A percentile compares a stretch with the other conserved stretches of the same genome.
These are phyloP conservation scores for Cryptococcus deneoformans DNA, from an alignment of 1,284 basidiomycete genomes.

Conservation along the genomic window DNA sequence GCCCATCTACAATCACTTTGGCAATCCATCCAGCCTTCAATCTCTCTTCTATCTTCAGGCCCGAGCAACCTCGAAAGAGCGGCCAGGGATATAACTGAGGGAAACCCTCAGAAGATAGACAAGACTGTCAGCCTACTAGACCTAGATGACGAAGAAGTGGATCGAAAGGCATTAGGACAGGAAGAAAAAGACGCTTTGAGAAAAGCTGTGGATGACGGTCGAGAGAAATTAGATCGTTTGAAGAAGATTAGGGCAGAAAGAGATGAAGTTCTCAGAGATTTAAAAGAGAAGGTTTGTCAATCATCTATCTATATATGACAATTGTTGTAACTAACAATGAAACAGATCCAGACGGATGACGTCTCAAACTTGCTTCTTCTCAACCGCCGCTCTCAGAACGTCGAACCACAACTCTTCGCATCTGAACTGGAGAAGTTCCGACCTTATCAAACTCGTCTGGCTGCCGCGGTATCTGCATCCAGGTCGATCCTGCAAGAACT, in stretches of 20 bases:
- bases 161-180: slow-evolving; percentile 37
- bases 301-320: not conserved
- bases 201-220: slow-evolving; percentile 68
- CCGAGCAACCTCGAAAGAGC: slow-evolving; percentile 58
- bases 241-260: slow-evolving; percentile 83
- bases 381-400: slow-evolving; percentile 78
- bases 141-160: slow-evolving; percentile 63
- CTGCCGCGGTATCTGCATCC: slow-evolving; percentile 73
- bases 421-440: slow-evolving; percentile 93
- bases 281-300: slow-evolving; percentile 65
- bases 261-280: slow-evolving; percentile 80
- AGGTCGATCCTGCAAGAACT: slow-evolving; percentile 69
- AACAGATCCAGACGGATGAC: slow-evolving; percentile 88
- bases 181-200: slow-evolving; percentile 65
- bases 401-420: slow-evolving; percentile 85
- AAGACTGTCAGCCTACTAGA: slow-evolving; percentile 47
- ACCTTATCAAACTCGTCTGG: slow-evolving; percentile 79
- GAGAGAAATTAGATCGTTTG: slow-evolving; percentile 69
- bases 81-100: slow-evolving; percentile 61
- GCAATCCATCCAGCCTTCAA: slow-evolving; percentile 66
- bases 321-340: not conserved
- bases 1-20: slow-evolving; percentile 71
- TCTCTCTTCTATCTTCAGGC: slow-evolving; percentile 59
- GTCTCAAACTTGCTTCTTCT: slow-evolving; percentile 92
- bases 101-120: slow-evolving; percentile 53